Evolutionary conservation across 2,329 filamentous ascomycete genomes (phyloP), one percentile per base, ranked within the genome.

Genomic region (Lizonia empirigonia): DNA sequence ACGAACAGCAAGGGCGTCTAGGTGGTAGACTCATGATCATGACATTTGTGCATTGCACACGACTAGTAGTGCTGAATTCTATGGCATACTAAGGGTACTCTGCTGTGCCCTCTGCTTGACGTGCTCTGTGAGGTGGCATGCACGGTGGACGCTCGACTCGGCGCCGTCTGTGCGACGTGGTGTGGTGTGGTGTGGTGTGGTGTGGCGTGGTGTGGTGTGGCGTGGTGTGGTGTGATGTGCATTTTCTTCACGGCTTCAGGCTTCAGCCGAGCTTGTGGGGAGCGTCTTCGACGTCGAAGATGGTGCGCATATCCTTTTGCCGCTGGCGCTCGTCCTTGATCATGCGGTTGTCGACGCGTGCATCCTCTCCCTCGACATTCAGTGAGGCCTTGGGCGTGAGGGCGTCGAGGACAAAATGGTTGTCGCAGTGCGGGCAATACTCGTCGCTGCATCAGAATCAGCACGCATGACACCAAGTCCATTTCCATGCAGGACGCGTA

Each of bases 341-440:
- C 90, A 99, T 97, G 53, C 85, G 83, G 58, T 27, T 70, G 75
- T 99, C 90, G 64, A 92, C 82, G 53, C 94, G 82, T 3, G 87
- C 86, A 76, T 99, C 95, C 57, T 95, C 93, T 55, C 93, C 90
- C 78, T 99, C 94, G 42, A 99, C 83, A 60, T 92, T 85, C 42
- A 99, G 77, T 27, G 88, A 83, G 8, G 92, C 84, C 76, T 95
- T 89, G 18, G 94, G 90, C 4, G 88, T 90, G 63, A 88, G 76
- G 42, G 94, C 95, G 4, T 97, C 92, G 58, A 99, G 81, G 30
- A 99, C 89, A 70, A 92, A 99, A 76, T 99, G 95, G 78, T 99
- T 99, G 73, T 99, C 94, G 80, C 94, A 99, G 78, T 97, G 90
- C 18, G 94, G 95, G 80, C 94, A 99, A 81, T 96, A 99, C 74